Evolutionary conservation across 371 early-diverging fungal genomes (phyloP).

Genomic region (Lichtheimia ornata): DNA sequence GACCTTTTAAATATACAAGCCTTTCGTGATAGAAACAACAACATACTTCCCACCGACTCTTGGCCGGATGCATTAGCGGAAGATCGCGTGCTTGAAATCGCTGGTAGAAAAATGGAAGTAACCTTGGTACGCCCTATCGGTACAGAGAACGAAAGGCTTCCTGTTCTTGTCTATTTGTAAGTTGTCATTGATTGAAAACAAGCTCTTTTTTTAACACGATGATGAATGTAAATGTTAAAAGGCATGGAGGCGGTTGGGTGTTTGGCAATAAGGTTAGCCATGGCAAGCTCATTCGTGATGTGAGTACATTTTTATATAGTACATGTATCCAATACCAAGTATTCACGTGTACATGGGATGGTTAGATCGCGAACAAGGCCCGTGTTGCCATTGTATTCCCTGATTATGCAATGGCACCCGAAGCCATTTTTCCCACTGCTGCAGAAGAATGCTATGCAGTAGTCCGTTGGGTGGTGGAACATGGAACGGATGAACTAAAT

Average conservation of each 20-base stretch:
- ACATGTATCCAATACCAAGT: neutral
- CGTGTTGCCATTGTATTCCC: slow-evolving; percentile 20
- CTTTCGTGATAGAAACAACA: too few species aligned
- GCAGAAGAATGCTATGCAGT: slow-evolving; percentile 30
- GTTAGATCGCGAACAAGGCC: slow-evolving; percentile 3
- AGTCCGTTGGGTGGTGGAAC: slow-evolving; percentile 14
- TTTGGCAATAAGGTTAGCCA: slow-evolving; percentile 14
- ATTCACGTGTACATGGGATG: neutral
- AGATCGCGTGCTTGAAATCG: neutral
- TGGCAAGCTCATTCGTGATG: slow-evolving; percentile 14
- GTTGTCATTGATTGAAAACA: neutral
- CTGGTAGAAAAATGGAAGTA: neutral
- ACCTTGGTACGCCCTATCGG: slow-evolving; percentile 13
- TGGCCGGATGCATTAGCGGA: too few species aligned
- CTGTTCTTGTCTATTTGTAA: slow-evolving; percentile 19
- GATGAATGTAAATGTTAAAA: too few species aligned
- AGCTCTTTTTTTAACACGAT: too few species aligned
- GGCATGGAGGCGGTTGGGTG: slow-evolving; percentile 24
- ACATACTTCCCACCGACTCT: too few species aligned
- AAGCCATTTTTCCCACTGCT: slow-evolving; percentile 25
- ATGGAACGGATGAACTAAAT: slow-evolving; percentile 14
- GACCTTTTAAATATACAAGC: too few species aligned
- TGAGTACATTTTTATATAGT: slow-evolving; percentile 4
- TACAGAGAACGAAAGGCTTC: slow-evolving; percentile 13
- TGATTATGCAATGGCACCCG: slow-evolving; percentile 27